A percentile compares a stretch with the other conserved stretches of the same genome.
These are phyloP conservation scores for Euphorbia celastroides DNA, from an alignment of 441 rosid genomes.

Conservation along the genomic window DNA sequence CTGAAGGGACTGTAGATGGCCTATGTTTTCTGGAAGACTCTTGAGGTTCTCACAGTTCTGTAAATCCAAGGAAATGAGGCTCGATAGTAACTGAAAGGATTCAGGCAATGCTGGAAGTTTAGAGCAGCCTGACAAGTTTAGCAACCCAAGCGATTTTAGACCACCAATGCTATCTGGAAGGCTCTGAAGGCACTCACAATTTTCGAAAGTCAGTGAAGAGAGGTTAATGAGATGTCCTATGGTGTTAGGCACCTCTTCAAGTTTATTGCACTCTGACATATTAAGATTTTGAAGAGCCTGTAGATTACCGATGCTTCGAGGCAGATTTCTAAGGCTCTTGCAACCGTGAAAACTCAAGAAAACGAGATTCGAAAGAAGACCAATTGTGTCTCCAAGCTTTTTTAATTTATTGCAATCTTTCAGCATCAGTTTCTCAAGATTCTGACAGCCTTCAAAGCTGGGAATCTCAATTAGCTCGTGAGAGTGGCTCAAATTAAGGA, in stretches of 20 bases:
- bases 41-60: background rate
- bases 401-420: constrained; percentile 11
- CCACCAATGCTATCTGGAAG: constrained; percentile 13
- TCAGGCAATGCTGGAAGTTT: constrained; percentile 6
- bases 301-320: background rate
- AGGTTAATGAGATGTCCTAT: constrained; percentile 9
- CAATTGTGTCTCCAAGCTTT: constrained; percentile 4
- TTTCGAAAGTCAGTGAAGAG: background rate
- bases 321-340: constrained; percentile 8
- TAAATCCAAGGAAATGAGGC: background rate
- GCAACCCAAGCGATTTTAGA: constrained; percentile 10
- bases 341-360: background rate
- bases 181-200: constrained; percentile 12
- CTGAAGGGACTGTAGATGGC: constrained; percentile 1
- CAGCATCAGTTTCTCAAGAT: constrained; percentile 19
- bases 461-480: constrained; percentile 11
- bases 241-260: constrained; percentile 3
- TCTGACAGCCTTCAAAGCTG: constrained; percentile 4
- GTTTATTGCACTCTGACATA: constrained; percentile 10
- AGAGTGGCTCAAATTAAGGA: constrained; percentile 22
- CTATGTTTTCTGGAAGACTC: constrained; percentile 4
- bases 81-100: background rate
- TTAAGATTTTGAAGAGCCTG: background rate
- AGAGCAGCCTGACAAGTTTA: constrained; percentile 20
- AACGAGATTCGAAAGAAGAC: background rate